Conservation (phyloP, 169 alveolate species). For the Plasmodium berghei region DNA sequence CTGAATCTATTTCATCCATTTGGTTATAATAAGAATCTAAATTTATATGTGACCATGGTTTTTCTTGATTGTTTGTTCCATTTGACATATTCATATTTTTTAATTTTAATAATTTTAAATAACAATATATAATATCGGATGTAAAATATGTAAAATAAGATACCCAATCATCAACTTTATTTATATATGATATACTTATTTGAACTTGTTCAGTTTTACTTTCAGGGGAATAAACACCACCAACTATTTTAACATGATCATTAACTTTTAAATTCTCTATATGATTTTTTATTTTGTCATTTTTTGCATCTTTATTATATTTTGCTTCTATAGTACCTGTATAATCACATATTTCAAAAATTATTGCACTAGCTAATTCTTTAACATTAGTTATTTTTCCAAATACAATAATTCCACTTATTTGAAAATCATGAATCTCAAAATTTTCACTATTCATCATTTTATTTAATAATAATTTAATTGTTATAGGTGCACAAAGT, state of each 20-base stretch:
- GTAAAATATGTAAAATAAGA: conserved; percentile 73
- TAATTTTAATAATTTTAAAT: conserved; percentile 63
- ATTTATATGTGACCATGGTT: conserved; percentile 72
- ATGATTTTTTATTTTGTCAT: conserved; percentile 68
- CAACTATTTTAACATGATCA: conserved; percentile 71
- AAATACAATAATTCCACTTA: conserved; percentile 65
- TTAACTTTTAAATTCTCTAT: conserved; percentile 58
- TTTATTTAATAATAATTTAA: conserved; percentile 64
- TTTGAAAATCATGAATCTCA: conserved; percentile 68
- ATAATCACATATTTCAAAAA: conserved; percentile 73
- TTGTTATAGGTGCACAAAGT: conserved; percentile 66
- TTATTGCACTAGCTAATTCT: conserved; percentile 70
- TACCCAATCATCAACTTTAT: conserved; percentile 62
- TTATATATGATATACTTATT: conserved; percentile 64
- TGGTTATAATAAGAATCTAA: conserved; percentile 56
- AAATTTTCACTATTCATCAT: conserved; percentile 54
- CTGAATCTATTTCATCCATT: conserved; percentile 53
- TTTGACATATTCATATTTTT: conserved; percentile 56
- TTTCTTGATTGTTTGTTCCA: conserved; percentile 54
- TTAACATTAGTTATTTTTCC: conserved; percentile 52
- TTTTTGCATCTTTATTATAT: conserved; percentile 76
- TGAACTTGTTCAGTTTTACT: conserved; percentile 53
- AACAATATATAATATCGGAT: conserved; percentile 63
- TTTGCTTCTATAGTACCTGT: conserved; percentile 77
- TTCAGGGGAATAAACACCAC: conserved; percentile 74